Evolutionary conservation across 495 filamentous ascomycete species (phyloP), one percentile per base, ranked within the genome.

Genomic region (Elasticomyces elasticus): DNA sequence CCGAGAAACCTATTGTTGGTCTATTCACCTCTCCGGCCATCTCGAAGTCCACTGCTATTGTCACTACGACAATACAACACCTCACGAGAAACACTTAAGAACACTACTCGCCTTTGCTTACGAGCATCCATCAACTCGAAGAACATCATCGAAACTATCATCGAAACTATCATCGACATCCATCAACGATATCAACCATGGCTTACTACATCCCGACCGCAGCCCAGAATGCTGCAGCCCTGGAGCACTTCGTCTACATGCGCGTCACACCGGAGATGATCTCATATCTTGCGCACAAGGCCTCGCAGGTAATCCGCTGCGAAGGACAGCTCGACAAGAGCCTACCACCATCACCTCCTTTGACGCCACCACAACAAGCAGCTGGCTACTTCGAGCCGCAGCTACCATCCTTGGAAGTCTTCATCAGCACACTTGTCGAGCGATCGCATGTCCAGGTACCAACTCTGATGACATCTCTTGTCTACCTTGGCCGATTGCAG

Each of bases 381-480:
- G 68, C 62, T 24, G 64, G 69, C 35, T 58, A 62, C 62, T 48
- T 65, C 19, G 70, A 75, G 54, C 72, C 79, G 1, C 54, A 69
- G 2, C 72, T 96, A 4, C 92, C 92, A 5, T 82, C 86, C 0
- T 72, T 97, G 23, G 86, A 95, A 68, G 75, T 76, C 38, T 98
- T 98, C 75, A 97, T 98, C 74, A 83, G 80, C 38, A 87, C 86
- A 23, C 74, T 97, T 24, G 89, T 97, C 56, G 78, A 85, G 60
- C 83, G 86, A 43, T 97, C 94, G 49, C 94, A 95, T 67, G 92
- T 98, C 17, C 91, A 96, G 72, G 89, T 95, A 42, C 87, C 90
- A 0, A 98, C 92, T 17, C 79, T 98, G 56, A 97, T 97, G 94
- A 88, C 87, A 50, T 87, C 89, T 5, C 77, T 97, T 3, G 89